Evolutionary conservation across 352 stramenopile species (phyloP).

Genomic region (Phytophthora sansomeana): DNA sequence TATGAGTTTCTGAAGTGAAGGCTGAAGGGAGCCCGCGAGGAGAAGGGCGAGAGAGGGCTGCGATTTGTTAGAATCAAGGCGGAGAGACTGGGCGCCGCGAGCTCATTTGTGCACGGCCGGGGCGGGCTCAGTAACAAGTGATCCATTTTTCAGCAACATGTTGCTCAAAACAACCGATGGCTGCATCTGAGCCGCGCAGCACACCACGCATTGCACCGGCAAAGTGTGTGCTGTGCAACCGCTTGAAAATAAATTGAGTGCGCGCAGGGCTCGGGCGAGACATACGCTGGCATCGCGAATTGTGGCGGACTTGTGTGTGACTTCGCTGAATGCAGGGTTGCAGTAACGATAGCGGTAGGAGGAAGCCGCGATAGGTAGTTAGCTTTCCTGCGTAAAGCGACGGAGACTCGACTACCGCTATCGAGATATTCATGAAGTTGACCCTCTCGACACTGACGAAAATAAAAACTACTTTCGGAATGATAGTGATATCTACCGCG

Average conservation of each 20-base stretch:
- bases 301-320: too few species aligned
- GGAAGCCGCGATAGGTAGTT: too few species aligned
- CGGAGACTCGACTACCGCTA: neutral
- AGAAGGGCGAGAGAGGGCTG: slow-evolving; percentile 12
- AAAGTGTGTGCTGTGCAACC: neutral
- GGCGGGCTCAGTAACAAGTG: neutral
- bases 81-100: neutral
- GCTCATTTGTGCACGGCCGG: slow-evolving; percentile 9
- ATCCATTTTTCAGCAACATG: neutral
- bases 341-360: too few species aligned
- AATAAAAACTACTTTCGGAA: neutral
- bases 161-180: neutral
- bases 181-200: neutral
- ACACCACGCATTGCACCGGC: neutral
- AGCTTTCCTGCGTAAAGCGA: too few species aligned
- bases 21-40: neutral
- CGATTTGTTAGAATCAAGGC: slow-evolving; percentile 29
- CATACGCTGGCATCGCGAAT: too few species aligned
- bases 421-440: neutral
- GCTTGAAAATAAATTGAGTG: neutral
- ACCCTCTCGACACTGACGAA: neutral
- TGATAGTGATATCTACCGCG: too few species aligned
- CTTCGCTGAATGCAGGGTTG: too few species aligned
- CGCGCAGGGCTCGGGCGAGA: neutral
- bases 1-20: slow-evolving; percentile 39